Evolutionary conservation across 495 filamentous ascomycete genomes (phyloP), one percentile per base, ranked within the genome.

Genomic region (Hypoxylon perforatum): DNA sequence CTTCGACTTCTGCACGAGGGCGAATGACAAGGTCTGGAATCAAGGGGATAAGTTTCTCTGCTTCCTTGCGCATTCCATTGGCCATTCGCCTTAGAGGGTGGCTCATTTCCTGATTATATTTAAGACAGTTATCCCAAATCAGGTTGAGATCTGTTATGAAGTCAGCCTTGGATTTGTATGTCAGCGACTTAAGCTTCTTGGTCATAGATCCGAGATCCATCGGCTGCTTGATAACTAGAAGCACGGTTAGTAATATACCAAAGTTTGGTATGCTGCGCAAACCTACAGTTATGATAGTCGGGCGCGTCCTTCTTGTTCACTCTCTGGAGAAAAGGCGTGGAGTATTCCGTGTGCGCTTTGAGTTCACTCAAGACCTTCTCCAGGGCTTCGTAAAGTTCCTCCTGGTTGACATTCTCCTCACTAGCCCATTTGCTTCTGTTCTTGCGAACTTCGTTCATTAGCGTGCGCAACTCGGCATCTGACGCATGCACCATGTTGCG

Each of bases 141-240:
- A 97, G 83, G 69, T 94, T 93, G 19, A 98, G 80, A 63, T 99
- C 95, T 50, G 89, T 87, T 30, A 97, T 92, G 66, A 99, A 99
- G 11, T 99, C 95, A 54, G 90, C 83, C 81, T 99, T 99, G 46
- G 93, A 97, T 75, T 91, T 94, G 82, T 97, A 99, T 18, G 85
- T 84, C 11, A 95, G 76, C 2, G 84, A 81, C 75, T 97, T 97
- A 30, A 99, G 87, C 79, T 97, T 98, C 81, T 99, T 99, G 35
- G 95, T 94, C 91, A 99, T 97, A 33, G 88, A 90, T 38, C 96
- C 95, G 42, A 99, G 87, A 75, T 99, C 95, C 95, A 99, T 99
- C 0, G 95, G 96, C 25, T 94, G 88, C 79, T 95, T 97, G 80
- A 98, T 97, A 63, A 98, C 90, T 95, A 73, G 39, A 36, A 36